phyloP scores from a whole-genome alignment of 805 yeast genomes.

The Candida maltosa region DNA sequence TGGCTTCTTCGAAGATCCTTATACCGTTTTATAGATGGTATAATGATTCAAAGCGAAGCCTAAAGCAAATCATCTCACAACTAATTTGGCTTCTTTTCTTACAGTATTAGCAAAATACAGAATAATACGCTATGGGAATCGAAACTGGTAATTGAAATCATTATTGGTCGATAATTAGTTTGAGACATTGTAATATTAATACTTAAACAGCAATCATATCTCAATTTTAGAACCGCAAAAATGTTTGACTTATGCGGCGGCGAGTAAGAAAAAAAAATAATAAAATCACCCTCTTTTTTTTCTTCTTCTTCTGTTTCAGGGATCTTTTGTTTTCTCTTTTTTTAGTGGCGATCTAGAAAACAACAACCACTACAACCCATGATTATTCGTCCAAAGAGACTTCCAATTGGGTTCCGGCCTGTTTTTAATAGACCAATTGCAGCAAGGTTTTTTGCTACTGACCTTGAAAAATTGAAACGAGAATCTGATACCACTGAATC shows the following conservation, averaged over 20 bases:
- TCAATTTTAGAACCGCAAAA: too few species aligned
- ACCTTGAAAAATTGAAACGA: conserved; percentile 28
- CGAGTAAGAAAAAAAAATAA: too few species aligned
- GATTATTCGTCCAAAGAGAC: too few species aligned
- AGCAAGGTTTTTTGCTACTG: conserved; percentile 16
- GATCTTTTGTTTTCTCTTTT: too few species aligned
- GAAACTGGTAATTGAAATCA: conserved; percentile 17
- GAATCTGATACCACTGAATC: conserved; percentile 26
- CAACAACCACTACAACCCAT: too few species aligned
- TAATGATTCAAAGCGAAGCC: conserved; percentile 50
- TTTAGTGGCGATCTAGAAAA: too few species aligned
- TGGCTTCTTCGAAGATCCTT: conserved; percentile 51
- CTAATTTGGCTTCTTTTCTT: conserved; percentile 15
- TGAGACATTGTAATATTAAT: conserved; percentile 27
- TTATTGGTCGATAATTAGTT: conserved; percentile 24
- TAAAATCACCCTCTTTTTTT: too few species aligned
- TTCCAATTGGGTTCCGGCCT: too few species aligned
- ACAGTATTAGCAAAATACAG: conserved; percentile 7
- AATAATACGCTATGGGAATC: conserved; percentile 20
- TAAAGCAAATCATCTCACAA: conserved; percentile 19
- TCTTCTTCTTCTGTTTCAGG: too few species aligned
- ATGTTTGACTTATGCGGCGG: too few species aligned
- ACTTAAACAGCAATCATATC: too few species aligned
- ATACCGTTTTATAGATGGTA: conserved; percentile 34
- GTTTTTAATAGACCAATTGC: too few species aligned